Percentiles rank a stretch among this genome's conserved stretches.
Conservation (phyloP, 2,329 filamentous ascomycete genomes). For the Talaromyces islandicus region DNA sequence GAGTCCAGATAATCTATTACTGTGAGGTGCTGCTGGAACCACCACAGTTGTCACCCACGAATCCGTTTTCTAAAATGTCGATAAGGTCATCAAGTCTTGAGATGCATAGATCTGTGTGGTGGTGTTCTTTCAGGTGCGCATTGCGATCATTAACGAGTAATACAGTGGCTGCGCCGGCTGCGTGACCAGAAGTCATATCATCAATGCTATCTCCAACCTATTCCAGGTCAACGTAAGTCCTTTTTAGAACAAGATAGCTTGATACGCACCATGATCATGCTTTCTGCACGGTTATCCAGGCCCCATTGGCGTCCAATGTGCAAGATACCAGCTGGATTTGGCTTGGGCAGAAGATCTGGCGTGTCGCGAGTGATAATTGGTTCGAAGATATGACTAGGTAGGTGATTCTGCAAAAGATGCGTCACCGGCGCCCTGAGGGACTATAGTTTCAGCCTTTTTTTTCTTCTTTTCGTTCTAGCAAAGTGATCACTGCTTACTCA, state of each 20-base stretch:
- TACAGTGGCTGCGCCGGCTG: slow-evolving; percentile 85
- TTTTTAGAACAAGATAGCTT: too few relatives aligned
- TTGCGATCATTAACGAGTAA: slow-evolving; percentile 82
- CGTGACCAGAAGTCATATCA: slow-evolving; percentile 82
- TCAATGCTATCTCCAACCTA: slow-evolving; percentile 72
- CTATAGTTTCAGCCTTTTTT: neutral
- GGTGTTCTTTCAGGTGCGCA: slow-evolving; percentile 59
- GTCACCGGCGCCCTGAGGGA: slow-evolving; percentile 32
- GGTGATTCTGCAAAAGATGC: slow-evolving; percentile 60
- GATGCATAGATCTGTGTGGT: slow-evolving; percentile 72
- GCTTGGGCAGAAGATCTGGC: slow-evolving; percentile 64
- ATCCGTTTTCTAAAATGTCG: slow-evolving; percentile 67
- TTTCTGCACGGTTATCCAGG: slow-evolving; percentile 43
- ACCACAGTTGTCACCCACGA: slow-evolving; percentile 45
- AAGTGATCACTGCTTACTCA: slow-evolving; percentile 44
- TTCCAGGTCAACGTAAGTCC: neutral
- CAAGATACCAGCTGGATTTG: slow-evolving; percentile 78
- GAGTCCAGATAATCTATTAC: neutral
- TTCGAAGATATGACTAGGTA: slow-evolving; percentile 60
- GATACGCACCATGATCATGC: slow-evolving; percentile 31
- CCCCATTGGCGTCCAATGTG: slow-evolving; percentile 78
- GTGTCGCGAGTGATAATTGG: slow-evolving; percentile 81
- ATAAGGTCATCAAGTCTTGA: slow-evolving; percentile 69
- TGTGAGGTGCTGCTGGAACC: neutral
- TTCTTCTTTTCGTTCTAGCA: neutral